phyloP scores from a whole-genome alignment of 1,284 basidiomycete species.

The Cutaneotrichosporon cutaneum region DNA sequence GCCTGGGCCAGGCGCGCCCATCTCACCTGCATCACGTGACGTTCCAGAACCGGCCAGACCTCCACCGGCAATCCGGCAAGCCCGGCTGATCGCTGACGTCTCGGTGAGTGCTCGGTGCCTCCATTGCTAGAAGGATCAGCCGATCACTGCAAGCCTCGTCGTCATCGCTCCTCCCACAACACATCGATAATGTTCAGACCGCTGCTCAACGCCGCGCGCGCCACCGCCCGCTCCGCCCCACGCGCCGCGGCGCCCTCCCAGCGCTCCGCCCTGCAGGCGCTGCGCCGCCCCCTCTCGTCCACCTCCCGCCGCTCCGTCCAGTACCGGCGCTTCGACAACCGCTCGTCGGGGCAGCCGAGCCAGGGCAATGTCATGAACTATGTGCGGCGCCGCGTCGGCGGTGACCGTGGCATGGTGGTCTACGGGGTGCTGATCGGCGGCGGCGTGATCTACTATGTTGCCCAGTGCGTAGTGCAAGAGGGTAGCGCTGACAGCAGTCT shows the following conservation, averaged over 20 bases:
- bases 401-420: constrained; percentile 44
- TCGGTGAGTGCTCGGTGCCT: no score
- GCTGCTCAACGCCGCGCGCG: neutral
- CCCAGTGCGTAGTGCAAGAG: constrained; percentile 58
- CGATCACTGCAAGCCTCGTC: neutral
- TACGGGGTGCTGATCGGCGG: constrained; percentile 49
- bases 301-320: neutral
- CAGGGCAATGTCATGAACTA: constrained; percentile 29
- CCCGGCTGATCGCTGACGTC: no score
- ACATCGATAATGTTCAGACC: neutral
- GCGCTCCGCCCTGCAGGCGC: neutral
- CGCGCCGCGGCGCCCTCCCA: neutral
- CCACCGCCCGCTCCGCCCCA: neutral
- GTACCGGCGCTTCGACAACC: constrained; percentile 42
- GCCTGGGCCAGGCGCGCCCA: neutral
- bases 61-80: no score
- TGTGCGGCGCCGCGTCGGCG: constrained; percentile 41
- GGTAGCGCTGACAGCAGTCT: constrained; percentile 57
- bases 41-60: neutral
- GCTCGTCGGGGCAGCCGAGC: constrained; percentile 15
- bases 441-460: constrained; percentile 60
- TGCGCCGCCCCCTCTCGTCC: constrained; percentile 7
- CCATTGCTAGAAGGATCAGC: neutral
- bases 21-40: no score
- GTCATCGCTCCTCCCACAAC: neutral